Percentiles rank a stretch among this genome's conserved stretches.
Conservation (phyloP, 2,329 filamentous ascomycete genomes). For the Arthrinium phaeospermum region DNA sequence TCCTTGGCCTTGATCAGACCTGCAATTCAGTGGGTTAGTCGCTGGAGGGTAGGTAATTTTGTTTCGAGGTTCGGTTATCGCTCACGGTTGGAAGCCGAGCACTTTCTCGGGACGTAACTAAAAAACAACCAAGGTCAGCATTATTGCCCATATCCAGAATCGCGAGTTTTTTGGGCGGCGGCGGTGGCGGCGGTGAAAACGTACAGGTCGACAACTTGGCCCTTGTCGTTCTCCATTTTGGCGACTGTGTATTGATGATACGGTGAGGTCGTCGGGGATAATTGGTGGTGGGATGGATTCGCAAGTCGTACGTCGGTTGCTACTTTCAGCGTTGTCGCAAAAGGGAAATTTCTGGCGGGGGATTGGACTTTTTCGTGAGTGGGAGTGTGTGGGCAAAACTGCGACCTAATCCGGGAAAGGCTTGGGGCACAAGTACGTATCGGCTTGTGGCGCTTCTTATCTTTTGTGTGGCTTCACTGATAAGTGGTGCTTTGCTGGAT, state of each 20-base stretch:
- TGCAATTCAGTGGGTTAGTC: constrained; percentile 1
- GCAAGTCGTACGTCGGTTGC: constrained; percentile 17
- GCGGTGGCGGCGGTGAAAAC: constrained; percentile 40
- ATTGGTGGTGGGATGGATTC: constrained; percentile 34
- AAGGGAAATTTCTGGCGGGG: constrained; percentile 29
- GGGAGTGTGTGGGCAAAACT: constrained; percentile 15
- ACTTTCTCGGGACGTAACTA: constrained; percentile 90
- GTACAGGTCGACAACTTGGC: constrained; percentile 99
- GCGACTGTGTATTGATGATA: constrained; percentile 40
- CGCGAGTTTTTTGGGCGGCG: neutral
- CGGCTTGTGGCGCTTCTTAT: neutral
- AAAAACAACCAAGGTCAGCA: constrained; percentile 18
- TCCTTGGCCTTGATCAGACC: constrained; percentile 99
- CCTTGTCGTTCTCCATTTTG: constrained; percentile 99
- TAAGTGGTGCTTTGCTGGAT: neutral
- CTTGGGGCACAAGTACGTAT: constrained; percentile 14
- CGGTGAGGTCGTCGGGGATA: constrained; percentile 39
- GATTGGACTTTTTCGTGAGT: neutral
- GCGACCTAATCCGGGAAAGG: constrained; percentile 17
- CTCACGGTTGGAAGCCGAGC: constrained; percentile 90
- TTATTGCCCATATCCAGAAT: neutral
- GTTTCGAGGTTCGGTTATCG: constrained; percentile 1
- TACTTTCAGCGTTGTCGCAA: constrained; percentile 22
- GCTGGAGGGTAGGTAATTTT: neutral
- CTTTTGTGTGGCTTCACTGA: neutral